These are phyloP conservation scores for Phialophora macrospora DNA, from an alignment of 2,329 filamentous ascomycete species.

Conservation along the genomic window DNA sequence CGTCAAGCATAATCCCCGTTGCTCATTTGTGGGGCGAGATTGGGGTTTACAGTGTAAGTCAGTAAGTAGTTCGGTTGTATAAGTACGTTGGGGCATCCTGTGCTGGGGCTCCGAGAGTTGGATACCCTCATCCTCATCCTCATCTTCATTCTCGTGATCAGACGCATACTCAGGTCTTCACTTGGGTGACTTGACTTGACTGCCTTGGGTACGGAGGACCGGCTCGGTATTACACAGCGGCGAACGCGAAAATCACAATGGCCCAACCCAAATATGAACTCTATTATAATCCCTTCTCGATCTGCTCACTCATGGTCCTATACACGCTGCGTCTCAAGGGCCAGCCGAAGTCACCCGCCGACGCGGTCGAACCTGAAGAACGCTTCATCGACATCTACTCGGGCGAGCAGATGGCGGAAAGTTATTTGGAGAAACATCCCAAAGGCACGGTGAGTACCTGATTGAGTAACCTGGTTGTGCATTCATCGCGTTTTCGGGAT, in stretches of 20 bases:
- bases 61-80: no score
- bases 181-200: no score
- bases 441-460: constrained; percentile 17
- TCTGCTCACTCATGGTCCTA: constrained; percentile 26
- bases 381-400: constrained; percentile 24
- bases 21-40: no score
- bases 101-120: no score
- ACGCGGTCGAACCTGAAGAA: constrained; percentile 16
- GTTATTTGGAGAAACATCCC: constrained; percentile 21
- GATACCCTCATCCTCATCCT: no score
- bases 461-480: not conserved
- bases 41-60: no score
- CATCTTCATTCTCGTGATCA: not conserved
- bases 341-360: constrained; percentile 6
- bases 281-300: constrained; percentile 27
- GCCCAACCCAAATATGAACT: constrained; percentile 14
- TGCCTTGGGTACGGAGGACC: no score
- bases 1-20: no score
- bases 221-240: no score
- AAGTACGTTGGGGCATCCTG: no score
- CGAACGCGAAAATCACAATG: not conserved
- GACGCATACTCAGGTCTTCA: no score
- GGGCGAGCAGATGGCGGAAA: constrained; percentile 21
- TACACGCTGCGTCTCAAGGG: constrained; percentile 20
- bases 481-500: no score